Evolutionary conservation across 441 rosid genomes (phyloP).

Genomic region (Erodium texanum): DNA sequence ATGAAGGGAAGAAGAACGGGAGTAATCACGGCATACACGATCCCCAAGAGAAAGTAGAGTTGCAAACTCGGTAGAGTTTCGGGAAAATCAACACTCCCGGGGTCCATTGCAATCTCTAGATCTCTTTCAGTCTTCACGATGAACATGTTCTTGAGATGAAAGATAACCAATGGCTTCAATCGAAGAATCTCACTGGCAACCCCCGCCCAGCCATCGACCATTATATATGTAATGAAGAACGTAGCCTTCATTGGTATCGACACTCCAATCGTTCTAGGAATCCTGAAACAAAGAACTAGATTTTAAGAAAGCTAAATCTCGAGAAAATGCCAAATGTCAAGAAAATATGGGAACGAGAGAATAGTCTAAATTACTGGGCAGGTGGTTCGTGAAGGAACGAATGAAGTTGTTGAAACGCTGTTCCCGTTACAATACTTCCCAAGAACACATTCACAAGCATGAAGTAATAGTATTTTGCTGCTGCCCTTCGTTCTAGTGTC

Average conservation of each 20-base stretch:
- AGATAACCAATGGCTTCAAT: constrained; percentile 71
- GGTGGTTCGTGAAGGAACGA: constrained; percentile 58
- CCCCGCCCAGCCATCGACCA: constrained; percentile 99
- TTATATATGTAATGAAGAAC: constrained; percentile 82
- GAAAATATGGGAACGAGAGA: background rate
- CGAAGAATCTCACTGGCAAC: constrained; percentile 77
- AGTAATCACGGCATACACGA: constrained; percentile 76
- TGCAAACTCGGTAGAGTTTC: constrained; percentile 84
- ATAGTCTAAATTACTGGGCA: constrained; percentile 38
- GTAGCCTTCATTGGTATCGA: constrained; percentile 90
- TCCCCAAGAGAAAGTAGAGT: constrained; percentile 80
- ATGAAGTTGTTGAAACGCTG: constrained; percentile 74
- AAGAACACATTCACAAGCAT: constrained; percentile 76
- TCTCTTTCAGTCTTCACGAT: constrained; percentile 96
- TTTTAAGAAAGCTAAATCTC: no score
- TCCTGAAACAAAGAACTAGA: constrained; percentile 32
- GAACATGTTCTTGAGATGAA: constrained; percentile 76
- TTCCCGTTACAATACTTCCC: constrained; percentile 56
- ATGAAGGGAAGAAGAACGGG: constrained; percentile 85
- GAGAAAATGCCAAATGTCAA: background rate
- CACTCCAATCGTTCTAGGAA: constrained; percentile 75
- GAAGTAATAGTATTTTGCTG: constrained; percentile 73
- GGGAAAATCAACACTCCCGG: constrained; percentile 86
- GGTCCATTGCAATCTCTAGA: constrained; percentile 87
- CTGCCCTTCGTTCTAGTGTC: constrained; percentile 75